A percentile compares a stretch with the other conserved stretches of the same genome.
Evolutionary conservation across 495 filamentous ascomycete species (phyloP).

Genomic region (Podospora fimiseda): DNA sequence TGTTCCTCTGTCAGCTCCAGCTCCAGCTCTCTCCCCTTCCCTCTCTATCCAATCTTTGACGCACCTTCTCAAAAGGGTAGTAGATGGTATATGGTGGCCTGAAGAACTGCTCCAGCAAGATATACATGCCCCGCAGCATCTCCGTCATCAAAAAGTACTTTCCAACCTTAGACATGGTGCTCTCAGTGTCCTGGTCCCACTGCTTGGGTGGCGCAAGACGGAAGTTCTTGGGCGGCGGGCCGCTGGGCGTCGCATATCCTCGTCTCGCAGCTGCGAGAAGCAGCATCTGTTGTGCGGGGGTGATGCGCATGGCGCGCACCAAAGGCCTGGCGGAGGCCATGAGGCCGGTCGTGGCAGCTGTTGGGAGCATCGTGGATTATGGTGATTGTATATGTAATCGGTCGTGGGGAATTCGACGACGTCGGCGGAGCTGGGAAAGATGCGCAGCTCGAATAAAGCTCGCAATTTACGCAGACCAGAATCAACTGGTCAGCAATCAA

Average conservation of each 20-base stretch:
- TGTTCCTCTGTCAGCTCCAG: background rate
- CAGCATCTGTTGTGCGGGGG: conserved; percentile 22
- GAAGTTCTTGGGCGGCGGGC: conserved; percentile 71
- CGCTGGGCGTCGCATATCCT: conserved; percentile 69
- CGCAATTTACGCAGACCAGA: background rate
- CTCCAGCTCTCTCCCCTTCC: background rate
- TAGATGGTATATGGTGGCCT: conserved; percentile 95
- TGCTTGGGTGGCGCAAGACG: conserved; percentile 58
- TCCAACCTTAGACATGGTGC: conserved; percentile 70
- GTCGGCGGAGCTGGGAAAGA: too few relatives aligned
- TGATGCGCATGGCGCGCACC: conserved; percentile 18
- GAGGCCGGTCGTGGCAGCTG: background rate
- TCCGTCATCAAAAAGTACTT: conserved; percentile 92
- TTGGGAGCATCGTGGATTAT: conserved; percentile 2
- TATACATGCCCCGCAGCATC: conserved; percentile 96
- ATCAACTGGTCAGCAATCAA: background rate
- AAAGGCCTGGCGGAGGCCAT: background rate
- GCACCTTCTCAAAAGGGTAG: conserved; percentile 94
- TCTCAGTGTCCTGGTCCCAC: conserved; percentile 68
- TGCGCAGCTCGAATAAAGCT: conserved; percentile 1
- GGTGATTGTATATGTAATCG: background rate
- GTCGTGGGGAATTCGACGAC: conserved; percentile 10
- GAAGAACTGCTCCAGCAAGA: conserved; percentile 97
- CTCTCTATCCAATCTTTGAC: conserved; percentile 5
- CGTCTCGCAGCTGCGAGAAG: conserved; percentile 19